phyloP scores from a whole-genome alignment of 1,284 basidiomycete species.

The Sporisorium iseilematis-ciliati region DNA sequence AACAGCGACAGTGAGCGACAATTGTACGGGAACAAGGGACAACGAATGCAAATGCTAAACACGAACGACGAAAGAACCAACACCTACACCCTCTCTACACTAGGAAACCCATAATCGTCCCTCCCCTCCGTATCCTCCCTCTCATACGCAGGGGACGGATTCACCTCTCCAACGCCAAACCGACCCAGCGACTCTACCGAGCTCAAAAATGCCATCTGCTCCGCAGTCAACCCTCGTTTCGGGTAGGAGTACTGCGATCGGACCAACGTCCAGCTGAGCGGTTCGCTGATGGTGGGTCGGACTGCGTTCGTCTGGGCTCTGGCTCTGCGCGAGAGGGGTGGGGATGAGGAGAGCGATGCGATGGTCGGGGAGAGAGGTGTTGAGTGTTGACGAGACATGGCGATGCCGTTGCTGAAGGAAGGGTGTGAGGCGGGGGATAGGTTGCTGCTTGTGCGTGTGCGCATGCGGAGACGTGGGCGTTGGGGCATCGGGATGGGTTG shows the following conservation, averaged over 20 bases:
- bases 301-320: conserved; percentile 21
- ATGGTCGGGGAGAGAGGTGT: conserved; percentile 23
- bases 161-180: conserved; percentile 28
- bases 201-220: conserved; percentile 48
- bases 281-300: conserved; percentile 35
- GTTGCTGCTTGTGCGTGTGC: conserved; percentile 16
- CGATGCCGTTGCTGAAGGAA: conserved; percentile 16
- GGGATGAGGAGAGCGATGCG: not conserved
- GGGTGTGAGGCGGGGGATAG: conserved; percentile 3
- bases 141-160: conserved; percentile 32
- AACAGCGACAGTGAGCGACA: too few species aligned
- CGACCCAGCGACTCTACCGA: conserved; percentile 49
- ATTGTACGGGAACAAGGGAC: too few species aligned
- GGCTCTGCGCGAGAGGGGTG: conserved; percentile 6
- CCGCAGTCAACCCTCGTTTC: conserved; percentile 32
- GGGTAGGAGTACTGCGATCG: conserved; percentile 46
- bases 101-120: conserved; percentile 40
- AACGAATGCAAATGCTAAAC: too few species aligned
- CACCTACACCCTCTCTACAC: not conserved
- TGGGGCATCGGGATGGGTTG: not conserved
- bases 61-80: too few species aligned
- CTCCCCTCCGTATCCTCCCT: not conserved
- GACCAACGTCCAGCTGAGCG: conserved; percentile 42
- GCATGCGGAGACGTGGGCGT: not conserved
- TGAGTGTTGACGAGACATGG: conserved; percentile 30